Evolutionary conservation across 257 asterid genomes (phyloP).

Genomic region (Solanum bukasovii): DNA sequence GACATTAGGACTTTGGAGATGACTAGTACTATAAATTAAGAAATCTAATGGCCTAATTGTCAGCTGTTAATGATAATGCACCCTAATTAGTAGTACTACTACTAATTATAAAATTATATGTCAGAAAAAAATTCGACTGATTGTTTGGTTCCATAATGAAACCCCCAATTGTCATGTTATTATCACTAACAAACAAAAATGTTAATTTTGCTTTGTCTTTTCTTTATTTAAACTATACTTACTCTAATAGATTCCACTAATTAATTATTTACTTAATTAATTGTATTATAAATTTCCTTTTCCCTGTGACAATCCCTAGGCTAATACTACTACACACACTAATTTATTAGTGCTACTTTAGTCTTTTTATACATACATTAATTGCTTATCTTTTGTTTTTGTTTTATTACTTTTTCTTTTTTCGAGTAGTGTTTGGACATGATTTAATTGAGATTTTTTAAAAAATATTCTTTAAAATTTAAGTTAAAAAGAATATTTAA

Average conservation of each 20-base stretch:
- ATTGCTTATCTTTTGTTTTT: background rate
- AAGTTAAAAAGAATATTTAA: background rate
- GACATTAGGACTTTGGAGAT: background rate
- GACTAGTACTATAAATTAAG: background rate
- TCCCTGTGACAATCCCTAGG: background rate
- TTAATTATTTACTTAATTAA: background rate
- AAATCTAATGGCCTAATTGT: background rate
- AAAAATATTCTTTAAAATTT: background rate
- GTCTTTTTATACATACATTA: background rate
- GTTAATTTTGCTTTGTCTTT: background rate
- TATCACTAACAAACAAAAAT: background rate
- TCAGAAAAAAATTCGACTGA: background rate
- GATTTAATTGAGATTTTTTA: background rate
- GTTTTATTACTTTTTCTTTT: background rate
- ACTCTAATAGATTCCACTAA: background rate
- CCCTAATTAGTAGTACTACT: background rate
- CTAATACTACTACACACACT: no score
- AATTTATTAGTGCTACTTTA: background rate
- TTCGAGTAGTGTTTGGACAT: background rate
- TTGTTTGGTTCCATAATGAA: background rate
- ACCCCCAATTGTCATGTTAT: background rate
- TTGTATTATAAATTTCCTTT: background rate
- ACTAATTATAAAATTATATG: background rate
- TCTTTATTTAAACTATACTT: background rate
- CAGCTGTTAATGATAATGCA: background rate